Evolutionary conservation across 306 rosid genomes (phyloP).

Genomic region (Castanospermum australe): DNA sequence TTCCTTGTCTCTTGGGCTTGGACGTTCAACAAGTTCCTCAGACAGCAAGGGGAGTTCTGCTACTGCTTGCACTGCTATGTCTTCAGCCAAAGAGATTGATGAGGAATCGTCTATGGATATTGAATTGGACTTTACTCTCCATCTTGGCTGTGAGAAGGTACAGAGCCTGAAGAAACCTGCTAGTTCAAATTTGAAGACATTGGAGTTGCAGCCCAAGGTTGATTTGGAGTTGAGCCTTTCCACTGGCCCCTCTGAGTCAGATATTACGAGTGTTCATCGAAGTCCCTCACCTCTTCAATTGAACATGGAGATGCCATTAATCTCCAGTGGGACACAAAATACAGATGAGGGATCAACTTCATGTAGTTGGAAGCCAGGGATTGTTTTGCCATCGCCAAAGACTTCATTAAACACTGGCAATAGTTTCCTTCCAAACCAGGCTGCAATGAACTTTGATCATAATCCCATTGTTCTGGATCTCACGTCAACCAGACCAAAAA

Average conservation of each 20-base stretch:
- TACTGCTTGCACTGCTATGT: constrained; percentile 67
- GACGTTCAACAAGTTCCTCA: constrained; percentile 62
- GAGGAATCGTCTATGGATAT: constrained; percentile 74
- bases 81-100: constrained; percentile 72
- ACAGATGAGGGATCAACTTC: constrained; percentile 57
- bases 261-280: constrained; percentile 46
- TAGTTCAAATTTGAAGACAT: constrained; percentile 29
- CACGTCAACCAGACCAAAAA: constrained; percentile 53
- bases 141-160: constrained; percentile 57
- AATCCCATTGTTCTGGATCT: constrained; percentile 35
- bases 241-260: constrained; percentile 60
- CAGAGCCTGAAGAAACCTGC: constrained; percentile 41
- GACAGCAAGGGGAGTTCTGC: constrained; percentile 80
- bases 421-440: constrained; percentile 38
- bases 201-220: constrained; percentile 43
- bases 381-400: constrained; percentile 25
- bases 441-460: constrained; percentile 17
- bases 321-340: constrained; percentile 30
- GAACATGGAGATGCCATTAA: constrained; percentile 39
- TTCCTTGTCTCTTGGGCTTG: constrained; percentile 63
- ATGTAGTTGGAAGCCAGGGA: constrained; percentile 43
- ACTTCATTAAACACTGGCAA: constrained; percentile 23
- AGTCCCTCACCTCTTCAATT: constrained; percentile 35
- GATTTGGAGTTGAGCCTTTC: constrained; percentile 73
- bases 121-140: constrained; percentile 58